Evolutionary conservation across 768 basidiomycete genomes (phyloP).

Genomic region (Russula emetica): DNA sequence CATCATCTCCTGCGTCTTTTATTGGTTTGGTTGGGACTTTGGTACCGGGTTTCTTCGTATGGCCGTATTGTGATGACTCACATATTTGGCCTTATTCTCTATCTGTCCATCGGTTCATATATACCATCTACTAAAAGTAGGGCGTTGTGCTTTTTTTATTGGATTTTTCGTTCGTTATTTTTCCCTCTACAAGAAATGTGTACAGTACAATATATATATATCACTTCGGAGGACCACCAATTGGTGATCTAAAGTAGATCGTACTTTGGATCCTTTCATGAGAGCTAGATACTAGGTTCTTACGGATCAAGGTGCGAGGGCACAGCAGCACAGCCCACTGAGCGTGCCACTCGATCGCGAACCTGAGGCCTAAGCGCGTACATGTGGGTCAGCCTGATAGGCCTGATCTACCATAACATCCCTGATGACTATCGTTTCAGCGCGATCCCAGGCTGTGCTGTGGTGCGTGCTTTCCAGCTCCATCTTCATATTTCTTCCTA

Average conservation of each 20-base stretch:
- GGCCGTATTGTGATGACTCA: not conserved
- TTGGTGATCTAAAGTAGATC: not conserved
- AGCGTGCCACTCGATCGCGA: too few relatives aligned
- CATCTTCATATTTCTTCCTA: too few relatives aligned
- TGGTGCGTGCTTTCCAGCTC: too few relatives aligned
- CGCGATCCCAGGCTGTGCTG: too few relatives aligned
- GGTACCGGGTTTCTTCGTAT: not conserved
- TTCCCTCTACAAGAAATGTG: not conserved
- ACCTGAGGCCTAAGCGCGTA: too few relatives aligned
- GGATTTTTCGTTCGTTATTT: not conserved
- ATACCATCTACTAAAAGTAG: slow-evolving; percentile 16
- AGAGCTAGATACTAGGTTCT: too few relatives aligned
- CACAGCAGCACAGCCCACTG: too few relatives aligned
- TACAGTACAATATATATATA: slow-evolving; percentile 5
- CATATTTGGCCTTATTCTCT: not conserved
- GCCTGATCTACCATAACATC: too few relatives aligned
- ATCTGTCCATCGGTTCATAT: not conserved
- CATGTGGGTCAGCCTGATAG: too few relatives aligned
- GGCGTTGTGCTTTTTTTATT: not conserved
- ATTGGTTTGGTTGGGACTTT: not conserved
- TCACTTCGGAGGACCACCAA: not conserved
- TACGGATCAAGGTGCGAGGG: too few relatives aligned
- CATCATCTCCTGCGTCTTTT: not conserved
- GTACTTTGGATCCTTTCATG: too few relatives aligned
- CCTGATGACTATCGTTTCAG: too few relatives aligned